Percentiles rank a stretch among this genome's conserved stretches.
Evolutionary conservation across 2,329 filamentous ascomycete genomes (phyloP).

Genomic region (Fusarium circinatum): DNA sequence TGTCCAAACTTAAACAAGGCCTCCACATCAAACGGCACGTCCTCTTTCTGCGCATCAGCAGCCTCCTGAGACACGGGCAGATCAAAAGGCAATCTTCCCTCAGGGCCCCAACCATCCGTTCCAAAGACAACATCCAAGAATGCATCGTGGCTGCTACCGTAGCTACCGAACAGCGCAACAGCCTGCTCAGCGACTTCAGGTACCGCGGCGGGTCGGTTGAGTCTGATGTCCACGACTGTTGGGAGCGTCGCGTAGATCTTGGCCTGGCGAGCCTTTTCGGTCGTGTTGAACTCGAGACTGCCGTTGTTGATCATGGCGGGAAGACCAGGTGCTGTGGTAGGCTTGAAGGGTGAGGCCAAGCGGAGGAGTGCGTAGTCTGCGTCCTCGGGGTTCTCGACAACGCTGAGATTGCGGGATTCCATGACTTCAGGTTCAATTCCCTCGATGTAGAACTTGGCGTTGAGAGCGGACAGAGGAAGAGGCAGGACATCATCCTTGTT

Average conservation of each 20-base stretch:
- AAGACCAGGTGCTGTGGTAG: slow-evolving; percentile 48
- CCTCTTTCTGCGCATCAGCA: slow-evolving; percentile 48
- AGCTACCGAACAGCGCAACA: slow-evolving; percentile 54
- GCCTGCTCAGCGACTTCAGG: slow-evolving; percentile 54
- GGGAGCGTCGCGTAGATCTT: slow-evolving; percentile 52
- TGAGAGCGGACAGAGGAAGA: slow-evolving; percentile 11
- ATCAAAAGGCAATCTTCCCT: slow-evolving; percentile 53
- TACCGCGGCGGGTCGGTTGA: slow-evolving; percentile 55
- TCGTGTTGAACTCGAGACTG: slow-evolving; percentile 52
- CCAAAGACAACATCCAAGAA: slow-evolving; percentile 57
- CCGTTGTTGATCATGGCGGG: slow-evolving; percentile 53
- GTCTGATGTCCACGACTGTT: slow-evolving; percentile 56
- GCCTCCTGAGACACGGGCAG: slow-evolving; percentile 56
- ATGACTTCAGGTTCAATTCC: slow-evolving; percentile 28
- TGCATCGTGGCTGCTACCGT: slow-evolving; percentile 52
- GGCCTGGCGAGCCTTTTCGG: slow-evolving; percentile 41
- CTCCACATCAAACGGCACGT: slow-evolving; percentile 45
- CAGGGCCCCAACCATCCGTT: slow-evolving; percentile 45
- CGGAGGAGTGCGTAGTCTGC: slow-evolving; percentile 56
- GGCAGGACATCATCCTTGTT: slow-evolving; percentile 41
- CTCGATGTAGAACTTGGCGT: slow-evolving; percentile 40
- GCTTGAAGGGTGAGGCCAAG: slow-evolving; percentile 51
- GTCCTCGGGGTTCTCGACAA: slow-evolving; percentile 50
- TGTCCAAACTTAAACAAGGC: slow-evolving; percentile 47
- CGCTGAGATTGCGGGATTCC: slow-evolving; percentile 42